Evolutionary conservation across 2,329 filamentous ascomycete species (phyloP).

Genomic region (Calonectria naviculata): DNA sequence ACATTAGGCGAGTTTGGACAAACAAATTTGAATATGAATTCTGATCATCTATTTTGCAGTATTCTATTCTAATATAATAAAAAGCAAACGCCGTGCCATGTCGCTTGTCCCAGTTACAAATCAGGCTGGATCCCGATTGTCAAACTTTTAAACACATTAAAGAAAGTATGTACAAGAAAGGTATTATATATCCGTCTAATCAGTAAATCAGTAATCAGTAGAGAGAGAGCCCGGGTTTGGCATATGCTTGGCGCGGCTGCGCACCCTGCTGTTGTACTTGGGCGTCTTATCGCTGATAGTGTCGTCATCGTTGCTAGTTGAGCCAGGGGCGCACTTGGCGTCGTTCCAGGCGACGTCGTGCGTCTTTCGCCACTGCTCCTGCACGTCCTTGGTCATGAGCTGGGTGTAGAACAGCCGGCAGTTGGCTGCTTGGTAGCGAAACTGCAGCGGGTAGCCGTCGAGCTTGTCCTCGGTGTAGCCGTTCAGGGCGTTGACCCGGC

Average conservation of each 20-base stretch:
- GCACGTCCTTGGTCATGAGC: slow-evolving; percentile 62
- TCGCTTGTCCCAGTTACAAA: not conserved
- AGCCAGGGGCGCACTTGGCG: slow-evolving; percentile 32
- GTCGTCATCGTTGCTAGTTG: slow-evolving; percentile 26
- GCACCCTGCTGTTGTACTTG: slow-evolving; percentile 32
- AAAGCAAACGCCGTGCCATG: slow-evolving; percentile 23
- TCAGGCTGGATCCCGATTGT: not conserved
- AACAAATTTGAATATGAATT: not conserved
- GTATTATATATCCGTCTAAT: slow-evolving; percentile 11
- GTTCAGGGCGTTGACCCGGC: slow-evolving; percentile 35
- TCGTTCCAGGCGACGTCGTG: slow-evolving; percentile 30
- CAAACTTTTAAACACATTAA: not conserved
- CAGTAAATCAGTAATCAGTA: not conserved
- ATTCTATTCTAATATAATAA: not conserved
- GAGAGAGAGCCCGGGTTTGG: slow-evolving; percentile 31
- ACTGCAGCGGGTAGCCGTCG: slow-evolving; percentile 57
- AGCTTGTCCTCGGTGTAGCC: slow-evolving; percentile 34
- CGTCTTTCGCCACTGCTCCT: slow-evolving; percentile 59
- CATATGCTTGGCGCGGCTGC: slow-evolving; percentile 30
- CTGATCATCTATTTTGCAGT: not conserved
- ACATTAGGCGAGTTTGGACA: not conserved
- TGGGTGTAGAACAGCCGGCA: slow-evolving; percentile 71
- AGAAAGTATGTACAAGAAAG: slow-evolving; percentile 18
- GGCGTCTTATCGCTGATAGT: slow-evolving; percentile 30
- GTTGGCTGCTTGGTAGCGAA: slow-evolving; percentile 69